Evolutionary conservation across 352 stramenopile genomes (phyloP).

Genomic region (Hyaloperonospora brassicae): DNA sequence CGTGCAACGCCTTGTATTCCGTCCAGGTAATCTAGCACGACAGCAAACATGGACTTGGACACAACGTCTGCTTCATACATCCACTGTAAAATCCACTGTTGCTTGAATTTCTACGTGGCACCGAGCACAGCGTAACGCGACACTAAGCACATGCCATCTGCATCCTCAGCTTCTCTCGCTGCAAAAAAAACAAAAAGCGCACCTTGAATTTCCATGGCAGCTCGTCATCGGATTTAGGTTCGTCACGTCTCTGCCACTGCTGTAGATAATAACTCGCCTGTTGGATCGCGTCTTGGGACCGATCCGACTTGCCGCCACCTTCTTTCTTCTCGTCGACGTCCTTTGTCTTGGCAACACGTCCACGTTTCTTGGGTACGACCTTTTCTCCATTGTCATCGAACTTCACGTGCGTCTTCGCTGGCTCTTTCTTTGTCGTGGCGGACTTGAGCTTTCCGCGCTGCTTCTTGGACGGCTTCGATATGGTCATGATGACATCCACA

Average conservation of each 20-base stretch:
- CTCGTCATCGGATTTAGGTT: slow-evolving; percentile 43
- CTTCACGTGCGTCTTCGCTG: slow-evolving; percentile 47
- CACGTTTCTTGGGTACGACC: slow-evolving; percentile 40
- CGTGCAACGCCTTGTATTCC: slow-evolving; percentile 61
- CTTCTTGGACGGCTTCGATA: slow-evolving; percentile 68
- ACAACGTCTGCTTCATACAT: slow-evolving; percentile 81
- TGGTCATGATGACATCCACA: slow-evolving; percentile 29
- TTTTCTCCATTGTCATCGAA: slow-evolving; percentile 60
- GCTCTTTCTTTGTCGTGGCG: slow-evolving; percentile 18
- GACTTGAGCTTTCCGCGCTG: slow-evolving; percentile 64
- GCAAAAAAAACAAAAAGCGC: neutral
- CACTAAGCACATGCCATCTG: slow-evolving; percentile 2
- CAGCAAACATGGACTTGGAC: slow-evolving; percentile 69
- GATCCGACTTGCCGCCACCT: slow-evolving; percentile 55
- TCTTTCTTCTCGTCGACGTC: slow-evolving; percentile 27
- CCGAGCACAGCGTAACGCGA: slow-evolving; percentile 4
- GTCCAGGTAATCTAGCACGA: slow-evolving; percentile 64
- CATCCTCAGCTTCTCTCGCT: neutral
- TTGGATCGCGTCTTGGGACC: slow-evolving; percentile 73
- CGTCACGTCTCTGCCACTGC: slow-evolving; percentile 57
- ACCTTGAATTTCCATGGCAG: slow-evolving; percentile 81
- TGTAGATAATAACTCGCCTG: slow-evolving; percentile 76
- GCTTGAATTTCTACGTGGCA: slow-evolving; percentile 62
- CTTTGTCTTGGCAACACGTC: slow-evolving; percentile 22
- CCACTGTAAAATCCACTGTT: slow-evolving; percentile 74